Evolutionary conservation across 2,329 filamentous ascomycete species (phyloP).

Genomic region (Stagonosporopsis rhizophila): DNA sequence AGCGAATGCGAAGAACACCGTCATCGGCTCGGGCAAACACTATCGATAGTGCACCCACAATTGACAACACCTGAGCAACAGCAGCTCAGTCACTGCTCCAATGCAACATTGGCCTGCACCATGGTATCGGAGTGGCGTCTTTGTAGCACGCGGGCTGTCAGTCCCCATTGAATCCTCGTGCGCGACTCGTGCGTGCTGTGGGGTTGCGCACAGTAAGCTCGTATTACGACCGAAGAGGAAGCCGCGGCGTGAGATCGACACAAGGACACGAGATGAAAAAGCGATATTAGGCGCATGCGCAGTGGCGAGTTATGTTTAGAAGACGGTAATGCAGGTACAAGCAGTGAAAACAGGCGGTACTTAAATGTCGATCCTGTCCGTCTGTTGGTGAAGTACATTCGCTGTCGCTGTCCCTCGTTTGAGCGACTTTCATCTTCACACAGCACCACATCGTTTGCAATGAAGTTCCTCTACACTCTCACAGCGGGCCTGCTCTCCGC

Average conservation of each 20-base stretch:
- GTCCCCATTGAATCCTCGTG: conserved; percentile 10
- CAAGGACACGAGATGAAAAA: conserved; percentile 15
- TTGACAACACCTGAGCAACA: conserved; percentile 1
- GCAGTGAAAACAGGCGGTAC: not conserved
- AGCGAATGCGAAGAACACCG: not conserved
- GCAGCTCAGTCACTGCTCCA: conserved; percentile 5
- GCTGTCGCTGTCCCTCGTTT: conserved; percentile 6
- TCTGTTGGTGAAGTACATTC: not conserved
- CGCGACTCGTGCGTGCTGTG: conserved; percentile 12
- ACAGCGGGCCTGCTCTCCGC: conserved; percentile 30
- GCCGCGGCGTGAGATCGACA: conserved; percentile 14
- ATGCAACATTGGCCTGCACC: conserved; percentile 14
- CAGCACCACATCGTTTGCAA: conserved; percentile 1
- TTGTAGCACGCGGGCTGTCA: conserved; percentile 4
- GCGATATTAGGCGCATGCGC: conserved; percentile 17
- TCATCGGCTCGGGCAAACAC: conserved; percentile 2
- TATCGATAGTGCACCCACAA: conserved; percentile 8
- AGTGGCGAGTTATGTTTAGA: conserved; percentile 21
- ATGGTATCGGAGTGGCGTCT: conserved; percentile 10
- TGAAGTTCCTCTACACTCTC: conserved; percentile 32
- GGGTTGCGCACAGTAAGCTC: conserved; percentile 14
- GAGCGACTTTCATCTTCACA: not conserved
- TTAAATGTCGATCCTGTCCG: conserved; percentile 10
- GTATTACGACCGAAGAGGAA: conserved; percentile 15
- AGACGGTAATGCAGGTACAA: conserved; percentile 10